Evolutionary conservation across 2,329 filamentous ascomycete species (phyloP), one percentile per base, ranked within the genome.

Genomic region (Xylaria arbuscula): DNA sequence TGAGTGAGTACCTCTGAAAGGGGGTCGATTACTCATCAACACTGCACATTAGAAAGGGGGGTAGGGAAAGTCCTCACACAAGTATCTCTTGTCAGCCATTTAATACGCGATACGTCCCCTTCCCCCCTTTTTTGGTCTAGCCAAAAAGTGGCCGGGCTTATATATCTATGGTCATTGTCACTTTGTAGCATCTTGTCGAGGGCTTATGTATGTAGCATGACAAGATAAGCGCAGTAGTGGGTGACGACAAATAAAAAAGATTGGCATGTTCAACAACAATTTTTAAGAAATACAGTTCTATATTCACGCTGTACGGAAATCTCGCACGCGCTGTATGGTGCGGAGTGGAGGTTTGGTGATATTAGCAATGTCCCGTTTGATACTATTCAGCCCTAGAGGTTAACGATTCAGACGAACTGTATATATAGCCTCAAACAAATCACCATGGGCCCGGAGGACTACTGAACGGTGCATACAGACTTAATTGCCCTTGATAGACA

Each of bases 1-100:
- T 91, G 71, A 85, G 82, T 72, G 85, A 88, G 65, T 88, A 87
- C 67, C 70, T 89, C 68, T 70, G 19, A 51, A 45, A 32, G 45
- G 54, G 51, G 8, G n/a, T 47, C 17, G 42, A 45, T 17, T n/a
- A 55, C 32, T 48, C 15, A 13, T 53, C 56, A 57, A 51, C 28
- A 51, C n/a, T 10, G 19, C 15, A 10, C 32, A 56, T 8, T 19
- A 28, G n/a, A 36, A 55, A 54, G 22, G 36, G 28, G 28, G 32
- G 13, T 3, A 28, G 28, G 28, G 28, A 28, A 24, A 22, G 34
- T 42, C 57, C 19, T 19, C 24, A 19, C 61, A 47, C 19, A 50
- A 48, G 32, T 22, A 45, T 42, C 40, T 38, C 22, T 34, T 45
- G 60, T 60, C 38, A 47, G 22, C 42, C 15, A 47, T n/a, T 17